Evolutionary conservation across 768 basidiomycete genomes (phyloP), one percentile per base, ranked within the genome.

Genomic region (Termitomyces bulborhizus): DNA sequence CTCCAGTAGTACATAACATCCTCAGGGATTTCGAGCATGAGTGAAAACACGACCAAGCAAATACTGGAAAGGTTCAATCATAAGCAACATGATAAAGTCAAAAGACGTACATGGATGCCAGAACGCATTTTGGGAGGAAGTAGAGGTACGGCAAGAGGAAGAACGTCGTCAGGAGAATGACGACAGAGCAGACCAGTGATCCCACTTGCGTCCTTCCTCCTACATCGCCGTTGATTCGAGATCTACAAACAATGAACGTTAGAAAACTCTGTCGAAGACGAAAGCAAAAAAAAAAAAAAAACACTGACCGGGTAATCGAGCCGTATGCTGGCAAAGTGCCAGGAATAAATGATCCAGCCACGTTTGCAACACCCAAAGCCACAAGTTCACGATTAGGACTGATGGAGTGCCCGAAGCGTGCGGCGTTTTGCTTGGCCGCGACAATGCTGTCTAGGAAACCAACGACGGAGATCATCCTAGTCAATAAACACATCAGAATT

Each of bases 401-500:
- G 59, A 98, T 89, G 0, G 89, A 81, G 67, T 98, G 87, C 3
- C 91, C 89, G 64, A 87, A 98, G 12, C 86, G 85, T 3, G 84
- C 80, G 0, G 84, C 84, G 57, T 90, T 95, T 67, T 98, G 94
- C 64, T 98, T 97, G 2, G 96, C 96, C 0, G 94, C 90, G 2
- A 94, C 93, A 58, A 97, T 93, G 57, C 89, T 92, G 67, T 99
- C 96, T 57, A 99, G 74, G 68, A 95, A 97, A 1, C 97, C 97
- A 21, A 93, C 80, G 41, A 96, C 78, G 0, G 89, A 82, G 48
- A 91, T 86, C 51, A 93, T 67, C 32, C 88, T 90, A 60, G 18
- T 26, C 13, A 12, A 29, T n/a, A 47, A 34, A 36, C 54, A 29
- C 32, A 46, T 51, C 6, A 12, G 46, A 41, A 9, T 9, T 42